Base-by-base conservation (phyloP, 306 rosid species). In the Cyclanthera cordifolia region DNA sequence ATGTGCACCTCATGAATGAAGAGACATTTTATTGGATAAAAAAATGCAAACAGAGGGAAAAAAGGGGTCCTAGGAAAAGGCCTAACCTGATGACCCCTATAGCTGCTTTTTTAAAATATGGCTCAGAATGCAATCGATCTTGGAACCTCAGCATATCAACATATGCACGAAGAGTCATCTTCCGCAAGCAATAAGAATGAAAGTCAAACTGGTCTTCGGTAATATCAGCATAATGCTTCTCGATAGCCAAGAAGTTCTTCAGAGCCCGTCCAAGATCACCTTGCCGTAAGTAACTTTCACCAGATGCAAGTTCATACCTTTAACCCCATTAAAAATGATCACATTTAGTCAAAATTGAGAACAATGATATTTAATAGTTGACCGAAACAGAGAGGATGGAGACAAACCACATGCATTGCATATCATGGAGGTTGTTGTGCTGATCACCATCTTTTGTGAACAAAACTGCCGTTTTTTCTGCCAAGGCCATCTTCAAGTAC, bases 321-420 rank as follows among this genome's bases (percentile, higher is more conserved):
- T 61, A n/a, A 28, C 67, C n/a, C 69, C 74, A 53, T n/a, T n/a
- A 20, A 69, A 15, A 11, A 13, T 20, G 4, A 28, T 52, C 12
- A 12, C 11, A 15, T 27, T 69, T 50, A 50, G 45, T 68, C 20
- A 20, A 32, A 32, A 52, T 7, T 37, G n/a, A 52, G 61, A 53
- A 69, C 61, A 69, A 50, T 52, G 14, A 32, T 32, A 47, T 52
- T 51, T 32, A 21, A 53, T 37, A 32, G 46, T 28, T 20, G 27
- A 70, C n/a, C n/a, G n/a, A 23, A 28, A 19, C 13, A 43, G 10
- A 77, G 57, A 16, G 47, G 45, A 53, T 43, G 67, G 71, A 77
- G 74, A 83, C 95, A 9, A 23, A 89, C 96, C 99, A 94, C 97
- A 94, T 94, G 97, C 99, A 94, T 84, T 94, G 99, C 99, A 94